Evolutionary conservation across 352 stramenopile species (phyloP), one percentile per base, ranked within the genome.

Genomic region (Globisporangium echinulatum): DNA sequence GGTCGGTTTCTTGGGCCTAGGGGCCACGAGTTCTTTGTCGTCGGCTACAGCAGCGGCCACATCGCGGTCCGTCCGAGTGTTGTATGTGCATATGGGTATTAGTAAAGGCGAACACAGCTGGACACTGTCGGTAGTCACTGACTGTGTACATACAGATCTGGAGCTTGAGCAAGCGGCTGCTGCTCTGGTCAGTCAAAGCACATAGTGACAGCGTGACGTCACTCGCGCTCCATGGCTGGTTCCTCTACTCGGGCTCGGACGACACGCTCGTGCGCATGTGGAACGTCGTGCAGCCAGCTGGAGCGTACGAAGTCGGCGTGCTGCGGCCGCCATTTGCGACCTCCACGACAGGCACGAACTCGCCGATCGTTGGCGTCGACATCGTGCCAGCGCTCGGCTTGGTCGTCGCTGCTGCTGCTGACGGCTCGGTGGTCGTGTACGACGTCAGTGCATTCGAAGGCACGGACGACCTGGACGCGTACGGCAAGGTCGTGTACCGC

Each of bases 191-290:
- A 1, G 77, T 88, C 63, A 83, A 77, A 42, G 77, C 70, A 2
- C 82, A 92, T 55, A 64, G 56, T 2, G 78, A 92, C 10, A 58
- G 67, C 7, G 66, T 90, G 25, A 71, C 68, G 7, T 75, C 74
- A 33, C 66, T 92, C n/a, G 64, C 59, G 0, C 55, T 84, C 25
- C 79, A 90, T 49, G 82, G 80, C 3, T 85, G 75, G 49, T 88
- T 92, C 57, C 63, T 92, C n/a, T 88, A 88, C 64, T 89, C 82
- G 0, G 77, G 80, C 15, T 92, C 82, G 1, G 82, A 92, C 13
- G 82, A 92, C 50, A 63, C 64, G 10, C 63, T 75, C 1, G 54
- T 92, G 52, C 66, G 69, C 5, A 85, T 92, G 53, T 92, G 78
- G 82, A 92, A 92, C 54, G 63, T 81, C 25, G 59, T 84, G 13